phyloP scores from a whole-genome alignment of 768 basidiomycete genomes.

The Suillus variegatus region DNA sequence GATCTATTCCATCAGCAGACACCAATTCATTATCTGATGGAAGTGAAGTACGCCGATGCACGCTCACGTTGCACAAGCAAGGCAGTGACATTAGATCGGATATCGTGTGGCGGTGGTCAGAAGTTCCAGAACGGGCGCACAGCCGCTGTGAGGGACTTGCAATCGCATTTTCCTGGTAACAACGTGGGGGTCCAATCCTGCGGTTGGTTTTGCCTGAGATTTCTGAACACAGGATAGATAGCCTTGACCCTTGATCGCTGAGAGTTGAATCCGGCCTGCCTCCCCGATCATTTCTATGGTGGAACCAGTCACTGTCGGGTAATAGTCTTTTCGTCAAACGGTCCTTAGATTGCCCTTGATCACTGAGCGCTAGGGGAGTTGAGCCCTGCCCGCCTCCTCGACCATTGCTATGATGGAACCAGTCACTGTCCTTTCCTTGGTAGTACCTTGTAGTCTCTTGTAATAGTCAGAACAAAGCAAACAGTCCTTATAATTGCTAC shows the following conservation, averaged over 20 bases:
- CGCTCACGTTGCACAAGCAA: constrained; percentile 17
- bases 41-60: neutral
- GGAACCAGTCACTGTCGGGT: too few species aligned
- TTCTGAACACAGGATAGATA: too few species aligned
- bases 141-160: neutral
- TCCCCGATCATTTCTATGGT: too few species aligned
- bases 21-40: neutral
- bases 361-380: too few species aligned
- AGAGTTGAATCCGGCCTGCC: neutral
- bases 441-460: neutral
- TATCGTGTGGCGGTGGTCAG: constrained; percentile 11
- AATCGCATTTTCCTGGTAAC: constrained; percentile 6
- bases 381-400: neutral
- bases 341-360: too few species aligned
- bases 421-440: neutral
- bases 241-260: neutral
- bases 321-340: too few species aligned
- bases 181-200: neutral
- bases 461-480: neutral
- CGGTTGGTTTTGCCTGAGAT: neutral
- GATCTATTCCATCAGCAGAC: constrained; percentile 12
- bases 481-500: neutral
- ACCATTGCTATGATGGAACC: neutral
- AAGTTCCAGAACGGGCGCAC: neutral
- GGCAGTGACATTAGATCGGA: constrained; percentile 8